Conservation (phyloP, 1,284 basidiomycete species). For the Apiotrichum porosum region DNA sequence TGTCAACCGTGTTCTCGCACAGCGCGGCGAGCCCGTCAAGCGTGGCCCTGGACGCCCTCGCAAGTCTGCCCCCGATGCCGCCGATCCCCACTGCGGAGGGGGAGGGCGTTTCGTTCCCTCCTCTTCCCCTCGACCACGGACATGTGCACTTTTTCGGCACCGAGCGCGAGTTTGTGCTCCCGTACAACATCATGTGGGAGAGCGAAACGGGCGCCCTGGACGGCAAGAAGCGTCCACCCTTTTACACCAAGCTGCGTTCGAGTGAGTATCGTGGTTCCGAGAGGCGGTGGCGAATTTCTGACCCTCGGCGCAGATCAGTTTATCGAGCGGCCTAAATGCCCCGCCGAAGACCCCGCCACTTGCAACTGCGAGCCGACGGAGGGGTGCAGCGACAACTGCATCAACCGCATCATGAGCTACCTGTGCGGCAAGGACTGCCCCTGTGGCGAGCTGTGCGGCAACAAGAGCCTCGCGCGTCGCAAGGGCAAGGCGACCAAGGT, state of each 20-base stretch:
- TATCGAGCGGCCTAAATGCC: not conserved
- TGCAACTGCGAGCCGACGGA: constrained; percentile 45
- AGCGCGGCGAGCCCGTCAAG: not conserved
- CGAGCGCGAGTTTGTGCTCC: constrained; percentile 43
- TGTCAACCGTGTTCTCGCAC: constrained; percentile 26
- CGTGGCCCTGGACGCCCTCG: constrained; percentile 7
- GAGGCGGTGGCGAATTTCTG: too few species aligned
- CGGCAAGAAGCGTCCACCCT: constrained; percentile 41
- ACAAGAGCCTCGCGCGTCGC: constrained; percentile 39
- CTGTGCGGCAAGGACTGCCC: constrained; percentile 51
- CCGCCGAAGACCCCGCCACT: constrained; percentile 21
- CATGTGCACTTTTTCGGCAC: constrained; percentile 33
- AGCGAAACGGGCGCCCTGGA: constrained; percentile 44
- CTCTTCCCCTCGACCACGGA: constrained; percentile 39
- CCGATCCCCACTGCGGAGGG: not conserved
- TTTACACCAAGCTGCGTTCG: constrained; percentile 29
- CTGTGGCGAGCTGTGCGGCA: constrained; percentile 42
- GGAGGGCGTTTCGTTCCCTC: constrained; percentile 26
- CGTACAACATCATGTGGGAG: constrained; percentile 45
- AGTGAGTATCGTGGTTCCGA: constrained; percentile 27
- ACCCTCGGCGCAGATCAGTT: constrained; percentile 6
- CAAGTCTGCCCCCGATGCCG: not conserved
- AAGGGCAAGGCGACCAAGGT: constrained; percentile 36
- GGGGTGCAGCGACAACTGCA: constrained; percentile 49
- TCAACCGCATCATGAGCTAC: constrained; percentile 52